A percentile compares a stretch with the other conserved stretches of the same genome.
Evolutionary conservation across 306 rosid genomes (phyloP).

Genomic region (Gastrolobium bilobum): DNA sequence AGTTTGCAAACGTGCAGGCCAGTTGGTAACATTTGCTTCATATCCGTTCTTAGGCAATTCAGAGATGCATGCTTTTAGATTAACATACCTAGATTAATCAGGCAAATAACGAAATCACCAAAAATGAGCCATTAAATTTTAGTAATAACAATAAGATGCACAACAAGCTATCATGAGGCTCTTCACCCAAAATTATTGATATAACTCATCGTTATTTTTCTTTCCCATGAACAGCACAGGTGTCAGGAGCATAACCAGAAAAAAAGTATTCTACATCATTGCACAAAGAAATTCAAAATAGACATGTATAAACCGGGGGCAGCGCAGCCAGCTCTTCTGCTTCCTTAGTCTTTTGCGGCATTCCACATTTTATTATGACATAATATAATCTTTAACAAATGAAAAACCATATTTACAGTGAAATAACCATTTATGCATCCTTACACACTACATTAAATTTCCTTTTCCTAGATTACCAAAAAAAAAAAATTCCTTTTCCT

Average conservation of each 20-base stretch:
- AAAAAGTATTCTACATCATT: constrained; percentile 8
- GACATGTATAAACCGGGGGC: constrained; percentile 26
- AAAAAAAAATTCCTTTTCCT: constrained; percentile 32
- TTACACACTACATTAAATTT: no score
- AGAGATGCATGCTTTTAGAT: constrained; percentile 89
- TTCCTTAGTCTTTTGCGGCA: constrained; percentile 3
- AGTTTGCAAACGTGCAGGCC: constrained; percentile 88
- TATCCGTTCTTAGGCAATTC: constrained; percentile 77
- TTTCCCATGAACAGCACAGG: constrained; percentile 7
- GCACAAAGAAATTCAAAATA: neutral
- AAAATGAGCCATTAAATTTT: constrained; percentile 40
- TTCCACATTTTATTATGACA: constrained; percentile 34
- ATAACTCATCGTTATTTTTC: constrained; percentile 13
- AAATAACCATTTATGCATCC: constrained; percentile 27
- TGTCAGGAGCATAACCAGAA: constrained; percentile 25
- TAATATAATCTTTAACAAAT: constrained; percentile 17
- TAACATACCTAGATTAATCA: constrained; percentile 71
- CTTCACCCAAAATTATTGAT: constrained; percentile 33
- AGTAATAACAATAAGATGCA: constrained; percentile 35
- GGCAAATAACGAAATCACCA: constrained; percentile 44
- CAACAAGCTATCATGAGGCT: constrained; percentile 22
- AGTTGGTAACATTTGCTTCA: constrained; percentile 67
- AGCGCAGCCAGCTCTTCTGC: constrained; percentile 13
- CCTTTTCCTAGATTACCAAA: no score
- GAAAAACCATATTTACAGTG: neutral